phyloP scores from a whole-genome alignment of 1,284 basidiomycete genomes.

The Coniophora puteana region DNA sequence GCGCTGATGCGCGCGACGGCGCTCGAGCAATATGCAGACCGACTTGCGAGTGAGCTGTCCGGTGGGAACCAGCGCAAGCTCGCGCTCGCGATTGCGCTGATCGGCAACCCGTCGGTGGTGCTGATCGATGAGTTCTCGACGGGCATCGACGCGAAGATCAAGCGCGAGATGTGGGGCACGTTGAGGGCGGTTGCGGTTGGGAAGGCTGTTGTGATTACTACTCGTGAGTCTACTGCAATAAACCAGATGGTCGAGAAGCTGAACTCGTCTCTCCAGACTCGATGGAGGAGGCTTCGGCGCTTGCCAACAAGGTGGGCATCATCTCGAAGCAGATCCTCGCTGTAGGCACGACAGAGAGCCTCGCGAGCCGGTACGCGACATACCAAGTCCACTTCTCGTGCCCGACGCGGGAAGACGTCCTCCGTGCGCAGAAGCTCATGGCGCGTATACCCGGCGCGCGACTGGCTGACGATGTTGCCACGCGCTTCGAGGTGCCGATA shows the following conservation, averaged over 20 bases:
- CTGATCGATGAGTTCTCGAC: constrained; percentile 84
- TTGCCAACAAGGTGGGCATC: constrained; percentile 72
- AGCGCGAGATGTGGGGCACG: constrained; percentile 79
- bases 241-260: not conserved
- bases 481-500: constrained; percentile 74
- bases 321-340: constrained; percentile 66
- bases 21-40: constrained; percentile 59
- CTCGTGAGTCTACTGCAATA: constrained; percentile 42
- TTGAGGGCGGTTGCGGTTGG: constrained; percentile 60
- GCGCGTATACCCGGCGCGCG: constrained; percentile 56
- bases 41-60: constrained; percentile 68
- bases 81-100: constrained; percentile 73
- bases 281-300: constrained; percentile 81
- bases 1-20: constrained; percentile 59
- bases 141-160: constrained; percentile 81
- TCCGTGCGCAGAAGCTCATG: constrained; percentile 58
- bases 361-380: constrained; percentile 62
- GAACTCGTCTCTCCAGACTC: constrained; percentile 44
- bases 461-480: constrained; percentile 74
- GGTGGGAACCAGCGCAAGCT: constrained; percentile 83
- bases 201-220: constrained; percentile 67
- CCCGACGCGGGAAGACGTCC: constrained; percentile 55
- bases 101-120: constrained; percentile 76
- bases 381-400: constrained; percentile 80
- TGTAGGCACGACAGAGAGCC: constrained; percentile 62